Percentiles rank a stretch among this genome's conserved stretches.
phyloP scores from a whole-genome alignment of 1,284 basidiomycete genomes.

The Stereum hirsutum region DNA sequence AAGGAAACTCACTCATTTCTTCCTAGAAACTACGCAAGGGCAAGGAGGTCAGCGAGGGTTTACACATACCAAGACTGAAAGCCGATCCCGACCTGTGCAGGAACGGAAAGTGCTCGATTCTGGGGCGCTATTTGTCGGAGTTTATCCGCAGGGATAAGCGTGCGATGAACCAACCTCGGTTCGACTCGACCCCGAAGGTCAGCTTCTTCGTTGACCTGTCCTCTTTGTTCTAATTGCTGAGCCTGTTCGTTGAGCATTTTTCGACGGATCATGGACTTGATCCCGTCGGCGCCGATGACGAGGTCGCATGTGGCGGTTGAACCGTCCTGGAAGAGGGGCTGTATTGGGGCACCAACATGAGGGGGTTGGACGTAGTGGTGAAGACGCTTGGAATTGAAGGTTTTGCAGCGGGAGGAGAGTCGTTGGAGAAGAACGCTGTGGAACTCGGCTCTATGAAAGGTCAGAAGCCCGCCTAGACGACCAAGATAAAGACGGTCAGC shows the following conservation, averaged over 20 bases:
- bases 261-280: conserved; percentile 22
- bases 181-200: conserved; percentile 14
- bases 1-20: conserved; percentile 23
- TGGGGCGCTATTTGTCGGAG: conserved; percentile 21
- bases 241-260: conserved; percentile 17
- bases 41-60: conserved; percentile 1
- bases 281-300: conserved; percentile 42
- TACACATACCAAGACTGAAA: background rate
- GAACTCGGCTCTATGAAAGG: conserved; percentile 35
- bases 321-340: conserved; percentile 34
- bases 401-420: conserved; percentile 21
- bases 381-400: conserved; percentile 29
- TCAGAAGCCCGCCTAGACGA: conserved; percentile 26
- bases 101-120: conserved; percentile 21
- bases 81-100: conserved; percentile 25
- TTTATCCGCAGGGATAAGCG: conserved; percentile 26
- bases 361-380: conserved; percentile 23
- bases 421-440: conserved; percentile 28
- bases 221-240: conserved; percentile 8
- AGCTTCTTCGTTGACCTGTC: conserved; percentile 11
- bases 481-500: too few species aligned
- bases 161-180: conserved; percentile 28
- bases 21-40: conserved; percentile 27
- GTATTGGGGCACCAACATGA: conserved; percentile 16
- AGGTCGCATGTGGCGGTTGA: conserved; percentile 32